Conservation (phyloP, 495 filamentous ascomycete species). For the Copromyces sp. region DNA sequence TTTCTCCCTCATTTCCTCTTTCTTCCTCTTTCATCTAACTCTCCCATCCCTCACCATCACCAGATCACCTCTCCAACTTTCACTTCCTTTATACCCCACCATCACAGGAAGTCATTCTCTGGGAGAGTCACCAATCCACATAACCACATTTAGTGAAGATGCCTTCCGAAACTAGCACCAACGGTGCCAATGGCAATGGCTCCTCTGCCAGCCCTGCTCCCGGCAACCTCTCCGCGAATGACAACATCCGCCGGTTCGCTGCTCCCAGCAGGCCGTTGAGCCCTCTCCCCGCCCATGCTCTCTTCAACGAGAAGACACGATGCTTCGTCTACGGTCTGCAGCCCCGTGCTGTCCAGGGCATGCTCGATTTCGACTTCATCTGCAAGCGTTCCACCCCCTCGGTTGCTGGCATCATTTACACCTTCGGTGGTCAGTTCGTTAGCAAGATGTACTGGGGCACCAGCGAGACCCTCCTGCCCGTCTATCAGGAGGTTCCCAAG, state of each 20-base stretch:
- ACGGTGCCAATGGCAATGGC: constrained; percentile 30
- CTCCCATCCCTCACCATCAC: neutral
- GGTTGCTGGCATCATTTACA: constrained; percentile 99
- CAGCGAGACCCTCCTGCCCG: constrained; percentile 95
- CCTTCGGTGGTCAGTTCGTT: constrained; percentile 98
- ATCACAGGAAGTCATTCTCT: constrained; percentile 6
- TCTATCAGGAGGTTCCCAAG: constrained; percentile 92
- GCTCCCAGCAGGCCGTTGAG: constrained; percentile 87
- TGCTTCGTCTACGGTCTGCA: constrained; percentile 99
- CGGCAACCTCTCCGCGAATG: constrained; percentile 65
- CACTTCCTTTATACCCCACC: constrained; percentile 2
- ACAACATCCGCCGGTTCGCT: constrained; percentile 94
- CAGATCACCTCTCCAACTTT: neutral
- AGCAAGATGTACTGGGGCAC: constrained; percentile 99
- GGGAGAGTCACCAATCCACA: constrained; percentile 3
- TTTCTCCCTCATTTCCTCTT: constrained; percentile 6
- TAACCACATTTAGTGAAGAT: constrained; percentile 21
- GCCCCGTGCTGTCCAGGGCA: constrained; percentile 95
- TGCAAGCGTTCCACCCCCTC: constrained; percentile 96
- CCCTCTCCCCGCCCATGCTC: constrained; percentile 69
- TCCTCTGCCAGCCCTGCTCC: constrained; percentile 8
- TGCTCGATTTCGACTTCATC: constrained; percentile 99
- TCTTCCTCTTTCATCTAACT: neutral
- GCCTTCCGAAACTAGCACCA: constrained; percentile 32
- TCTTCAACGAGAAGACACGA: constrained; percentile 99